Evolutionary conservation across 2,329 filamentous ascomycete species (phyloP).

Genomic region (Ophiostoma triangulosporum): DNA sequence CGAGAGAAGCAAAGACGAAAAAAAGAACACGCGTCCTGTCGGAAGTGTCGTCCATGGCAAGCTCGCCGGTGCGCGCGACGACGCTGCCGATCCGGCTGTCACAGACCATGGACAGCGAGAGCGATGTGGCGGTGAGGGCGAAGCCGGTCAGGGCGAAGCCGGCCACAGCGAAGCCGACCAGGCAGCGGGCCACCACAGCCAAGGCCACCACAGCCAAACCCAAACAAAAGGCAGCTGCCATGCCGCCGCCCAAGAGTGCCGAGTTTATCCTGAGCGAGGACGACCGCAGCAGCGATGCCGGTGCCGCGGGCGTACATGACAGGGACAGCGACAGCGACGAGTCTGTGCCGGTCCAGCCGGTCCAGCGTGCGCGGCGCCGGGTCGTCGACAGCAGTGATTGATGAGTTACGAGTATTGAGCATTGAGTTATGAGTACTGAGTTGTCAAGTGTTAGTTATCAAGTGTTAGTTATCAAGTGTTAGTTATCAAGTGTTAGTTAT

Average conservation of each 20-base stretch:
- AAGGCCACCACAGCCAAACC: background rate
- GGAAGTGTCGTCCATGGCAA: background rate
- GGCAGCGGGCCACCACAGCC: too few relatives aligned
- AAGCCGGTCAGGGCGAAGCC: background rate
- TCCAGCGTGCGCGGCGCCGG: background rate
- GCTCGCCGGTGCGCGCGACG: constrained; percentile 1
- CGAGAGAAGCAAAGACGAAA: background rate
- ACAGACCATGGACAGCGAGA: constrained; percentile 8
- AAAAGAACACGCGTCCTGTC: too few relatives aligned
- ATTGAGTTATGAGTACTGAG: too few relatives aligned
- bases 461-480: too few relatives aligned
- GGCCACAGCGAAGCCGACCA: background rate
- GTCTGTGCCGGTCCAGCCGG: background rate
- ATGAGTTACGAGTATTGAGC: background rate
- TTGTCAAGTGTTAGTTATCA: too few relatives aligned
- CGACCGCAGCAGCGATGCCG: constrained; percentile 1
- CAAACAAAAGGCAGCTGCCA: background rate
- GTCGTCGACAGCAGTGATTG: background rate
- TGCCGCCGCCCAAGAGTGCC: constrained; percentile 7
- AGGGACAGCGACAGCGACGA: background rate
- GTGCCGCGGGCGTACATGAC: background rate
- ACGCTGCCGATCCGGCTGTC: constrained; percentile 10
- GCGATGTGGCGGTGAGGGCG: constrained; percentile 1
- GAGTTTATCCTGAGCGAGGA: constrained; percentile 6
- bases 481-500: too few relatives aligned